phyloP scores from a whole-genome alignment of 768 basidiomycete genomes.

The Postia placenta region DNA sequence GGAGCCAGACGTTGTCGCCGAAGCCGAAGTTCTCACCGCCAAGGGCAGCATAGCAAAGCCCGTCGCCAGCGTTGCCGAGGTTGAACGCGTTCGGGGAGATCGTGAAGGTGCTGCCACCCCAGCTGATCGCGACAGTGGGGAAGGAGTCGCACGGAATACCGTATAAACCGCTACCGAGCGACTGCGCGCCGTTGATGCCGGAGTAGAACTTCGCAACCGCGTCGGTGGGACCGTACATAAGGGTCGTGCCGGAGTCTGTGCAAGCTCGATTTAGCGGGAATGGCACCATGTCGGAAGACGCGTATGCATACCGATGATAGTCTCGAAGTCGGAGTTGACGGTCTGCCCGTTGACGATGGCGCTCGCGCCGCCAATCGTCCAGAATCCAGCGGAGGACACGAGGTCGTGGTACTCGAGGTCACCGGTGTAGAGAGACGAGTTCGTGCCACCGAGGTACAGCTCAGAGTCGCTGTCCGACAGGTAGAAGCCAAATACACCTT shows the following conservation, averaged over 20 bases:
- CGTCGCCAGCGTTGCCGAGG: conserved; percentile 6
- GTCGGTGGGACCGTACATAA: conserved; percentile 20
- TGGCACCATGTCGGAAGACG: neutral
- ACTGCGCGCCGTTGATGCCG: conserved; percentile 17
- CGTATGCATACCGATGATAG: conserved; percentile 10
- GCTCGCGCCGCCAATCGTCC: conserved; percentile 23
- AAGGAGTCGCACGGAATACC: conserved; percentile 10
- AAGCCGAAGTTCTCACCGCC: conserved; percentile 11
- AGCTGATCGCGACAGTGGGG: conserved; percentile 13
- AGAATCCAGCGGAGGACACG: conserved; percentile 15
- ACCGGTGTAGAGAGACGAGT: conserved; percentile 40
- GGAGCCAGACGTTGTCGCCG: conserved; percentile 12
- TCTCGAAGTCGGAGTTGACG: conserved; percentile 12
- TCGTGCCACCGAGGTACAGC: conserved; percentile 50
- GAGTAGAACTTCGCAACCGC: conserved; percentile 21
- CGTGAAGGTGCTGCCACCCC: conserved; percentile 13
- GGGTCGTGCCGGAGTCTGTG: conserved; percentile 22
- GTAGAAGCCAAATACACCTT: conserved; percentile 43
- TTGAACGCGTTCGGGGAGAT: conserved; percentile 12
- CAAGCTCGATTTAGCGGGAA: neutral
- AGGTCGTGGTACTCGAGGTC: conserved; percentile 24
- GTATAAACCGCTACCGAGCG: conserved; percentile 8
- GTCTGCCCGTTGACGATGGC: conserved; percentile 17
- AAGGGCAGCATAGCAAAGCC: conserved; percentile 10
- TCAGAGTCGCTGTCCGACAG: conserved; percentile 37